Evolutionary conservation across 257 asterid species (phyloP).

Genomic region (Leptodermis oblonga): DNA sequence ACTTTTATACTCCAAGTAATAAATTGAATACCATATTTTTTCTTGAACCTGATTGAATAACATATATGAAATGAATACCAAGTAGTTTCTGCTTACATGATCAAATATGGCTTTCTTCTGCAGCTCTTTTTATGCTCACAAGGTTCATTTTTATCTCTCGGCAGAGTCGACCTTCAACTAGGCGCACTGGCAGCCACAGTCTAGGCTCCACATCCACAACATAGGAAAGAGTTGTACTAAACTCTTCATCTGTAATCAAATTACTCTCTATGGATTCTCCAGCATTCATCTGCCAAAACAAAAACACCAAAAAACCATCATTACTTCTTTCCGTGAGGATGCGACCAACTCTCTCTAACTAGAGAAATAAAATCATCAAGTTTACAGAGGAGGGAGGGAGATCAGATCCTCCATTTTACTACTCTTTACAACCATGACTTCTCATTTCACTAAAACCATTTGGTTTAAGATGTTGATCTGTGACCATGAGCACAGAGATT

Average conservation of each 20-base stretch:
- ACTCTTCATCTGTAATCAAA: constrained; percentile 31
- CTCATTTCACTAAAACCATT: too few relatives aligned
- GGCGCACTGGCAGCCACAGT: constrained; percentile 75
- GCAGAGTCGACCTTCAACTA: constrained; percentile 75
- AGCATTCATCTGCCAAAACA: constrained; percentile 29
- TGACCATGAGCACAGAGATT: too few relatives aligned
- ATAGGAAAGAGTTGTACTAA: constrained; percentile 53
- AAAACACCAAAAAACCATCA: background rate
- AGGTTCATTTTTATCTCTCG: constrained; percentile 60
- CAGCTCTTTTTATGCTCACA: constrained; percentile 52
- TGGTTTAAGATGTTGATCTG: too few relatives aligned
- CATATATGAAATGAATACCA: too few relatives aligned
- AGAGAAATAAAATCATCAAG: constrained; percentile 3
- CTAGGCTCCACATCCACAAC: constrained; percentile 71
- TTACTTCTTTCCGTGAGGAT: too few relatives aligned
- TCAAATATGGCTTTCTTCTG: constrained; percentile 43
- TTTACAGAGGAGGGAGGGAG: background rate
- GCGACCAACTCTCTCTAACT: too few relatives aligned
- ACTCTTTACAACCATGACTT: too few relatives aligned
- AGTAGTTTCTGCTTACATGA: background rate
- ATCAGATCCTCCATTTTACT: too few relatives aligned
- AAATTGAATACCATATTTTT: too few relatives aligned
- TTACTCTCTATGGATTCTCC: constrained; percentile 26
- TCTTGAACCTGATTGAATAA: too few relatives aligned
- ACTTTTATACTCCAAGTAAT: too few relatives aligned